Conservation (phyloP, 495 filamentous ascomycete genomes). For the Lepraria neglecta region DNA sequence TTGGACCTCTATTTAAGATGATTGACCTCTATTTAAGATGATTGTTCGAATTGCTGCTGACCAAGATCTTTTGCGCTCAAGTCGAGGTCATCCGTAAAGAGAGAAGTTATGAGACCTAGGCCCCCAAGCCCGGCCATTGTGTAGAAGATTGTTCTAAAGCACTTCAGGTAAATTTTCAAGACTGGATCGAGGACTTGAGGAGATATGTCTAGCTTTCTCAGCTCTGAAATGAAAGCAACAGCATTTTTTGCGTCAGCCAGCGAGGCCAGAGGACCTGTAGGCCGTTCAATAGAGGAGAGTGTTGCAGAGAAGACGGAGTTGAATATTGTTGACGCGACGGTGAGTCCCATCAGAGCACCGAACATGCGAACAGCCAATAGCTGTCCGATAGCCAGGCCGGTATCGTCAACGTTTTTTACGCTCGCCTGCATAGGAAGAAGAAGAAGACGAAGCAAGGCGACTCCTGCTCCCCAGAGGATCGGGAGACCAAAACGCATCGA, state of each 20-base stretch:
- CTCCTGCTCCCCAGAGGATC: conserved; percentile 32
- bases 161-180: neutral
- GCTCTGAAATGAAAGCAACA: neutral
- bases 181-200: neutral
- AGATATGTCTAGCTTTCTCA: neutral
- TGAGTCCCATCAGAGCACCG: conserved; percentile 37
- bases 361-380: conserved; percentile 37
- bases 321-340: conserved; percentile 26
- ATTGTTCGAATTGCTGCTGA: neutral
- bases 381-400: conserved; percentile 35
- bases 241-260: neutral
- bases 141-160: neutral
- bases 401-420: conserved; percentile 34
- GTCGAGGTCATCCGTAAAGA: conserved; percentile 8
- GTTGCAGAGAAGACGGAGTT: neutral
- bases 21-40: neutral
- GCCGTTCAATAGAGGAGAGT: neutral
- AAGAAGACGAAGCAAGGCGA: conserved; percentile 31
- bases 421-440: conserved; percentile 37
- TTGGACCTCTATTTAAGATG: no score
- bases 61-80: neutral
- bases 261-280: neutral
- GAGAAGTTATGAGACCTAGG: neutral
- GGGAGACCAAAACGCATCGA: conserved; percentile 26
- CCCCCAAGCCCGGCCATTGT: neutral